Base-by-base conservation (phyloP, 805 yeast genomes). In the Candida lessepsii region DNA sequence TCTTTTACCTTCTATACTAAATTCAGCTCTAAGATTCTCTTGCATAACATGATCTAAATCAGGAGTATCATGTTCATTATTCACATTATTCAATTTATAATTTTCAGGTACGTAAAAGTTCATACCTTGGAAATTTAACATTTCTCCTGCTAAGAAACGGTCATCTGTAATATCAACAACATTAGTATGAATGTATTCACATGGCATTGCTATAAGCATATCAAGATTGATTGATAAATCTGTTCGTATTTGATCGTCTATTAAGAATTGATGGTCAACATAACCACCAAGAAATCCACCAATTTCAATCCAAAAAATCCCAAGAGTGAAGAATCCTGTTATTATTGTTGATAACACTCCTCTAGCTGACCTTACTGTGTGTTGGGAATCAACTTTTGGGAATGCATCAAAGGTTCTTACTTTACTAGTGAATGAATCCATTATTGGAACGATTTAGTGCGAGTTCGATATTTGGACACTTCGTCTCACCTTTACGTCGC, bases 261-360 rank as follows among this genome's bases (percentile, higher is more conserved):
- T 95, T 3, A 73, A 67, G 58, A 86, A 93, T 50, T 82, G 86
- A 49, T 83, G 85, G 52, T 82, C 88, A 6, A 84, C 75, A 41
- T 73, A 74, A 2, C 97, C 97, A 40, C 93, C 96, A 41, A 90
- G 68, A 57, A 74, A 86, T 10, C 85, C 83, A 6, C 97, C 96
- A 20, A 89, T 63, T 56, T 90, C 95, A 10, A 86, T 77, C 86
- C 95, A 91, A 5, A 86, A 60, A 26, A 90, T 67, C 53, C 88
- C 77, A 11, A 87, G 52, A 13, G 85, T 75, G 42, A 75, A 70
- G 18, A 83, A 48, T n/a, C 75, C 69, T 11, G 89, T 80, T 35
- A 83, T 30, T 3, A 87, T 49, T 0, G 96, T 81, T 11, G 89
- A 77, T 13, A 77, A 57, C 4, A 93, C 90, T 25, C 96, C 96